A percentile compares a stretch with the other conserved stretches of the same genome.
Conservation (phyloP, 768 basidiomycete species). For the Serendipita sp. region DNA sequence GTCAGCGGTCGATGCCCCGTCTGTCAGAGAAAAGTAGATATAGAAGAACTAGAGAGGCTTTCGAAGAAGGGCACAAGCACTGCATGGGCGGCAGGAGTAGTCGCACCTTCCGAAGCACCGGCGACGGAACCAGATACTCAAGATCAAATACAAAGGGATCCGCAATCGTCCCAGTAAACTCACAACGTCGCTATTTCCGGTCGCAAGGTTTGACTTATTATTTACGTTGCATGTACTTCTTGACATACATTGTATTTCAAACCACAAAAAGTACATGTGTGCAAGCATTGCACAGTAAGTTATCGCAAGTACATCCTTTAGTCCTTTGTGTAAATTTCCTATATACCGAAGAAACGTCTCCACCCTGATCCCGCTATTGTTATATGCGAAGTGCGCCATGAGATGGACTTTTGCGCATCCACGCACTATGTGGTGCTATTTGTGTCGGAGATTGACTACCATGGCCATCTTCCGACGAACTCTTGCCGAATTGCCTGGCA, state of each 20-base stretch:
- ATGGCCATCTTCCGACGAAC: not conserved
- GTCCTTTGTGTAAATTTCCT: too few species aligned
- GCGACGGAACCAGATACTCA: not conserved
- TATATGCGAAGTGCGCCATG: not conserved
- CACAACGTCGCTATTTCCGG: too few species aligned
- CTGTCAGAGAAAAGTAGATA: conserved; percentile 62
- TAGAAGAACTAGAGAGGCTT: conserved; percentile 18
- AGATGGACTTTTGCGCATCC: conserved; percentile 1
- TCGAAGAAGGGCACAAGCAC: not conserved
- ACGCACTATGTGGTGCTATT: not conserved
- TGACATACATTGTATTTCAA: not conserved
- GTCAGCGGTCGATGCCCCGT: conserved; percentile 80
- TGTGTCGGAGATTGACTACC: not conserved
- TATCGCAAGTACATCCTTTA: too few species aligned
- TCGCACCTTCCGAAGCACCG: not conserved
- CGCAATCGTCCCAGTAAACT: too few species aligned
- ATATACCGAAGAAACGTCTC: too few species aligned
- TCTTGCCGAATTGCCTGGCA: not conserved
- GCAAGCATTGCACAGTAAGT: too few species aligned
- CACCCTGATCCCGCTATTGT: not conserved
- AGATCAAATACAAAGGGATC: too few species aligned
- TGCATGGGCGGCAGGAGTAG: not conserved
- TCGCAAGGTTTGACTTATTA: too few species aligned
- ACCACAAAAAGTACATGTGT: not conserved
- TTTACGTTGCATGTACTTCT: too few species aligned